phyloP scores from a whole-genome alignment of 345 rosid species.

The Eucalyptus guilfoylei region DNA sequence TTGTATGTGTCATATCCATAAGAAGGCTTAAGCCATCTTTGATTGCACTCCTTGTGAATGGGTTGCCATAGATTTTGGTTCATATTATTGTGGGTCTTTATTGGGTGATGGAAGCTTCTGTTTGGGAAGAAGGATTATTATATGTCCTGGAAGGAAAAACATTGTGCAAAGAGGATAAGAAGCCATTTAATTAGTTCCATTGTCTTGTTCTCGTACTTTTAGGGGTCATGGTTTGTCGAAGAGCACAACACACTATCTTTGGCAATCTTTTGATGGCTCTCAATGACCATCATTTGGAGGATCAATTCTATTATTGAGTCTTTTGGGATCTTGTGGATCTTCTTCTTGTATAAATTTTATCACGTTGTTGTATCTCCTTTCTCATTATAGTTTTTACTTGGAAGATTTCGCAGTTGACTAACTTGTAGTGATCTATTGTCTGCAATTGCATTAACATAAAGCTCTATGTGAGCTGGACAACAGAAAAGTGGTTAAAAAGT shows the following conservation, averaged over 20 bases:
- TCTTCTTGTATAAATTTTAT: background rate
- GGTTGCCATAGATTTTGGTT: background rate
- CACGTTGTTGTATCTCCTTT: background rate
- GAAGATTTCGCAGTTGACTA: background rate
- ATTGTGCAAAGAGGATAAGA: background rate
- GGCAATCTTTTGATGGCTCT: background rate
- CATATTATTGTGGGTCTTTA: background rate
- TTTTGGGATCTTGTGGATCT: background rate
- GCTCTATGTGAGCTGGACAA: background rate
- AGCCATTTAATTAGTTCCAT: background rate
- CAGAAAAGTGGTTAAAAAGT: background rate
- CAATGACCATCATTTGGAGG: background rate
- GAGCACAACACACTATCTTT: background rate
- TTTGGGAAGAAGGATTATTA: background rate
- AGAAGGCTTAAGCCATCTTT: background rate
- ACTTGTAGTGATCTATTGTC: background rate
- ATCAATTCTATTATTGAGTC: background rate
- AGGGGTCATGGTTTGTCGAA: background rate
- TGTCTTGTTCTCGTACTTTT: background rate
- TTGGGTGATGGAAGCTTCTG: background rate
- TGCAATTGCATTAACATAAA: background rate
- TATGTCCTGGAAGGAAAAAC: background rate
- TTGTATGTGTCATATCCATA: background rate
- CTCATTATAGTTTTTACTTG: background rate
- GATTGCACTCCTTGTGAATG: background rate